These are phyloP conservation scores for Cytospora mali DNA, from an alignment of 2,329 filamentous ascomycete species.

Conservation along the genomic window DNA sequence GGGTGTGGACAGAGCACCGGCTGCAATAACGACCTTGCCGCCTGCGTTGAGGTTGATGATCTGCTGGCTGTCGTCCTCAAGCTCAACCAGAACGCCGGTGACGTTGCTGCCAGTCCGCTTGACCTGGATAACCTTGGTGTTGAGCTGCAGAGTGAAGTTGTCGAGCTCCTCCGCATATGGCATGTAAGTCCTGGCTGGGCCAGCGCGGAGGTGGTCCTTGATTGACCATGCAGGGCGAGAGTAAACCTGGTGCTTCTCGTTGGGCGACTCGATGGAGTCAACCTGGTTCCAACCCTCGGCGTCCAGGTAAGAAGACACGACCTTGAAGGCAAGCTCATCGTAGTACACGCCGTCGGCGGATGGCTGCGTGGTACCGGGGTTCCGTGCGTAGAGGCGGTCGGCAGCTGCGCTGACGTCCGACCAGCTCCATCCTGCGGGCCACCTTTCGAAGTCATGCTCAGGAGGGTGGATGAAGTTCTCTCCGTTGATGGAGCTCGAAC, in stretches of 20 bases:
- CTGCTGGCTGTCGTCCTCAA: constrained; percentile 28
- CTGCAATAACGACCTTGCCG: constrained; percentile 33
- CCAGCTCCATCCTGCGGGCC: constrained; percentile 37
- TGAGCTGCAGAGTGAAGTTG: constrained; percentile 33
- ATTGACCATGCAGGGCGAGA: constrained; percentile 29
- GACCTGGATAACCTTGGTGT: constrained; percentile 32
- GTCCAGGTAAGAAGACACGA: constrained; percentile 26
- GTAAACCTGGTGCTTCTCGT: constrained; percentile 29
- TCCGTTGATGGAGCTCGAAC: constrained; percentile 40
- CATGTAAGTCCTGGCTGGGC: constrained; percentile 32
- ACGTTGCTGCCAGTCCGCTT: constrained; percentile 30
- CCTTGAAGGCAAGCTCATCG: constrained; percentile 24
- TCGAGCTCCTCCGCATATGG: constrained; percentile 30
- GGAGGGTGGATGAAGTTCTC: constrained; percentile 39
- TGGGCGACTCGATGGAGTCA: constrained; percentile 28
- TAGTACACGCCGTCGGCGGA: constrained; percentile 33
- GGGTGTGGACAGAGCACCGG: constrained; percentile 31
- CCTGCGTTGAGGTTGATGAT: constrained; percentile 31
- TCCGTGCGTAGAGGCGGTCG: constrained; percentile 34
- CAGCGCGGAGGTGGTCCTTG: constrained; percentile 28
- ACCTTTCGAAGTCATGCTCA: constrained; percentile 38
- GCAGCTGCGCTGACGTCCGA: constrained; percentile 34
- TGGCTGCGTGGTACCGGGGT: constrained; percentile 34
- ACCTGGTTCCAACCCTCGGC: constrained; percentile 28
- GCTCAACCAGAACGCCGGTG: constrained; percentile 32